phyloP scores from a whole-genome alignment of 2,329 filamentous ascomycete species.

The Calycina marina region DNA sequence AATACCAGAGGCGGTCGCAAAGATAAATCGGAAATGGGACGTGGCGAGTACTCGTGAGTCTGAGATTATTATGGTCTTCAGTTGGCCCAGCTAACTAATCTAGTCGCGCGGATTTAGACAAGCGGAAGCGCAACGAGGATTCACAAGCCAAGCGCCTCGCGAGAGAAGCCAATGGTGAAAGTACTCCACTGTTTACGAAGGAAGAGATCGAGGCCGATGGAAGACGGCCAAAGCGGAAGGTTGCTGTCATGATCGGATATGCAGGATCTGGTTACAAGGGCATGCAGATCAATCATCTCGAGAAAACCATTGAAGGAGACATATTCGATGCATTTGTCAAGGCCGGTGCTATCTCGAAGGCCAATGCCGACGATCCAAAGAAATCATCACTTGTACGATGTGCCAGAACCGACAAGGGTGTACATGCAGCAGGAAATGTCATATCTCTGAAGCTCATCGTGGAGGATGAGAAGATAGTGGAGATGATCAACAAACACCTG shows the following conservation, averaged over 20 bases:
- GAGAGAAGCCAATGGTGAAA: slow-evolving; percentile 24
- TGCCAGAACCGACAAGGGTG: slow-evolving; percentile 91
- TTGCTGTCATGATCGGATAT: slow-evolving; percentile 90
- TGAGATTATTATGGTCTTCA: slow-evolving; percentile 1
- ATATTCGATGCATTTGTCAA: slow-evolving; percentile 83
- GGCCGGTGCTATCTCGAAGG: slow-evolving; percentile 88
- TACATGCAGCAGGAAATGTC: slow-evolving; percentile 90
- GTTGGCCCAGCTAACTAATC: slow-evolving; percentile 31
- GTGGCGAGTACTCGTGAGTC: slow-evolving; percentile 48
- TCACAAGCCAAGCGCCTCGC: slow-evolving; percentile 40
- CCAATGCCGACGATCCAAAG: slow-evolving; percentile 90
- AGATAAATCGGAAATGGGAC: slow-evolving; percentile 54
- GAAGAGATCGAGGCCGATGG: slow-evolving; percentile 83
- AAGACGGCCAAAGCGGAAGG: slow-evolving; percentile 85
- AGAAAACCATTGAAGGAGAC: slow-evolving; percentile 93
- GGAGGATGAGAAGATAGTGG: slow-evolving; percentile 73
- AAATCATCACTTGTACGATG: slow-evolving; percentile 91
- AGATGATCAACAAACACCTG: slow-evolving; percentile 80
- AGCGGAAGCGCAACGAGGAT: slow-evolving; percentile 34
- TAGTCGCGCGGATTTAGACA: slow-evolving; percentile 36
- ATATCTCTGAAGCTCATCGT: slow-evolving; percentile 93
- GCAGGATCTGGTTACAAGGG: slow-evolving; percentile 93
- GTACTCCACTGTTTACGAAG: slow-evolving; percentile 39
- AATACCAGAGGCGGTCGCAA: slow-evolving; percentile 25
- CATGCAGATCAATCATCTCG: slow-evolving; percentile 73